These are phyloP conservation scores for Coemansia sp. DNA, from an alignment of 192 early-diverging fungal species.

Conservation along the genomic window DNA sequence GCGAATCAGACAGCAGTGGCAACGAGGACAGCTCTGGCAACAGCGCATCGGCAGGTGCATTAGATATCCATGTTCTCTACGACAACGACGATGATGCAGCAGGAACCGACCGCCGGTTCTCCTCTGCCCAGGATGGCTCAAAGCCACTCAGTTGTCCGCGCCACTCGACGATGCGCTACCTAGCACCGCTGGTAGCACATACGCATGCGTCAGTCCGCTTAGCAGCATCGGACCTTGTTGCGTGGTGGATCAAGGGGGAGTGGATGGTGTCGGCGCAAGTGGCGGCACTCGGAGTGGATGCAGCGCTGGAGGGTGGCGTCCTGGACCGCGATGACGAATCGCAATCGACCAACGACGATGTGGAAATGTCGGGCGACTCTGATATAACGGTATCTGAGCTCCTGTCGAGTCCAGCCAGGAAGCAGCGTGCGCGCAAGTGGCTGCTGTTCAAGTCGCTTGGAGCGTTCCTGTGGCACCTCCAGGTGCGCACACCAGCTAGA, in stretches of 20 bases:
- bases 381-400: constrained; percentile 9
- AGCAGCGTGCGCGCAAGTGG: constrained; percentile 20
- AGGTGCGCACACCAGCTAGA: constrained; percentile 5
- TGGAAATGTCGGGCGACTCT: constrained; percentile 17
- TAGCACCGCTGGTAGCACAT: constrained; percentile 72
- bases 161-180: constrained; percentile 45
- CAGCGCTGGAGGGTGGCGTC: constrained; percentile 3
- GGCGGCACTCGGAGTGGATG: constrained; percentile 25
- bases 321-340: background rate
- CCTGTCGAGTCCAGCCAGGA: constrained; percentile 3
- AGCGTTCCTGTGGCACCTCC: constrained; percentile 41
- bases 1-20: background rate
- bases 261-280: constrained; percentile 41
- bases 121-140: constrained; percentile 1
- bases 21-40: background rate
- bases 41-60: background rate
- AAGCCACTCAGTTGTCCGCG: constrained; percentile 64
- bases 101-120: background rate
- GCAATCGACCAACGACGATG: constrained; percentile 4
- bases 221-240: constrained; percentile 62
- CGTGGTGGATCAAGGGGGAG: constrained; percentile 53
- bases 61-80: constrained; percentile 24
- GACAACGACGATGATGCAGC: constrained; percentile 4
- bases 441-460: constrained; percentile 33
- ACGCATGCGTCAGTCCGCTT: constrained; percentile 68